Conservation (phyloP, 805 yeast genomes). For the Candida alai region DNA sequence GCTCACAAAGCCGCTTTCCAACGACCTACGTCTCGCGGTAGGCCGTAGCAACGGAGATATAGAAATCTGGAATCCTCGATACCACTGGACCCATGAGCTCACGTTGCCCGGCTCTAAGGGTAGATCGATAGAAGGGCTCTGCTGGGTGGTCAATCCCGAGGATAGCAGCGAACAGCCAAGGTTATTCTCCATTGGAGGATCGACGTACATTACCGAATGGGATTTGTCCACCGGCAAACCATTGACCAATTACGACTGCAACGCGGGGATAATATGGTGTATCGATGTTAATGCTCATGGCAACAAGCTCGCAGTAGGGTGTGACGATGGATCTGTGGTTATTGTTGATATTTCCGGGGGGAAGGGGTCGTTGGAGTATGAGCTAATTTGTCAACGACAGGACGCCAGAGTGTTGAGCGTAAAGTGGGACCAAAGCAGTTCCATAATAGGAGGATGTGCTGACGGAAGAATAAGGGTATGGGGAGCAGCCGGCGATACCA, state of each 20-base stretch:
- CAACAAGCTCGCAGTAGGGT: conserved; percentile 76
- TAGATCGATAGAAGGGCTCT: conserved; percentile 83
- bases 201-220: conserved; percentile 92
- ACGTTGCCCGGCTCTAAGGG: conserved; percentile 74
- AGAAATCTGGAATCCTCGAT: conserved; percentile 90
- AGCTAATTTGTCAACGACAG: conserved; percentile 73
- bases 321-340: conserved; percentile 92
- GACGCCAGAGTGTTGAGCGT: conserved; percentile 76
- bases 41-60: conserved; percentile 94
- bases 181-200: conserved; percentile 90
- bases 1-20: conserved; percentile 35
- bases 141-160: conserved; percentile 60
- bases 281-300: conserved; percentile 61
- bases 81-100: conserved; percentile 75
- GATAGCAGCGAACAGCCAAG: conserved; percentile 60
- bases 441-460: conserved; percentile 88
- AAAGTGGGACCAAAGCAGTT: conserved; percentile 65
- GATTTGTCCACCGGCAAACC: conserved; percentile 73
- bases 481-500: conserved; percentile 45
- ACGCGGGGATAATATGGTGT: conserved; percentile 94
- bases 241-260: conserved; percentile 73
- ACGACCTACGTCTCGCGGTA: conserved; percentile 73
- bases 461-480: conserved; percentile 90
- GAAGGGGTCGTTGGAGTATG: conserved; percentile 75
- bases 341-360: conserved; percentile 84